phyloP scores from a whole-genome alignment of 768 basidiomycete genomes.

The Termitomyces sp. region DNA sequence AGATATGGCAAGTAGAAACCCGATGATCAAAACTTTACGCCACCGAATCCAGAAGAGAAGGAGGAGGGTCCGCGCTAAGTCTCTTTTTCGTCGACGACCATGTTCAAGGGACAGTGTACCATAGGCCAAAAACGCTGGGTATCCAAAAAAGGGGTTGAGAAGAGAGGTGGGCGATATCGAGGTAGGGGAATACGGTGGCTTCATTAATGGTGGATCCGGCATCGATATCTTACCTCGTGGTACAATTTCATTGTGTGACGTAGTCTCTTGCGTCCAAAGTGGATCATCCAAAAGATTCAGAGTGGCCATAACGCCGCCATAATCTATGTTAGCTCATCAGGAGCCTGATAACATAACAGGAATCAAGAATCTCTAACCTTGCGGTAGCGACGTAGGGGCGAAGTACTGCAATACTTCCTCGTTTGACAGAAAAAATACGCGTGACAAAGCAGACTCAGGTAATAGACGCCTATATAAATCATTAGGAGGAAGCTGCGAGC shows the following conservation, averaged over 20 bases:
- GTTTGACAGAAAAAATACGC: slow-evolving; percentile 60
- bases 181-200: slow-evolving; percentile 14
- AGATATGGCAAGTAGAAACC: slow-evolving; percentile 25
- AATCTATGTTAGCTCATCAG: slow-evolving; percentile 38
- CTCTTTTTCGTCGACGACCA: slow-evolving; percentile 64
- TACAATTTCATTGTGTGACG: slow-evolving; percentile 12
- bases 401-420: slow-evolving; percentile 53
- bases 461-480: slow-evolving; percentile 45
- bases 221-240: slow-evolving; percentile 7
- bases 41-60: slow-evolving; percentile 65
- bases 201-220: slow-evolving; percentile 14
- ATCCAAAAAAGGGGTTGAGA: slow-evolving; percentile 73
- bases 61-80: slow-evolving; percentile 56
- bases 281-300: slow-evolving; percentile 48
- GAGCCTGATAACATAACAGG: not conserved
- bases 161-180: slow-evolving; percentile 46
- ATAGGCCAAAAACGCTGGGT: slow-evolving; percentile 40
- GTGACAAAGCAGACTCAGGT: slow-evolving; percentile 50
- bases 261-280: slow-evolving; percentile 24
- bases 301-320: slow-evolving; percentile 55
- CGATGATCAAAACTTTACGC: slow-evolving; percentile 35
- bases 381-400: slow-evolving; percentile 44
- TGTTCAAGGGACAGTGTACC: slow-evolving; percentile 42
- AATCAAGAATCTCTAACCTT: slow-evolving; percentile 33
- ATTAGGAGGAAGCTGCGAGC: slow-evolving; percentile 1